A percentile compares a stretch with the other conserved stretches of the same genome.
Conservation (phyloP, 129 eudicot genomes). For the Lactuca sativa region DNA sequence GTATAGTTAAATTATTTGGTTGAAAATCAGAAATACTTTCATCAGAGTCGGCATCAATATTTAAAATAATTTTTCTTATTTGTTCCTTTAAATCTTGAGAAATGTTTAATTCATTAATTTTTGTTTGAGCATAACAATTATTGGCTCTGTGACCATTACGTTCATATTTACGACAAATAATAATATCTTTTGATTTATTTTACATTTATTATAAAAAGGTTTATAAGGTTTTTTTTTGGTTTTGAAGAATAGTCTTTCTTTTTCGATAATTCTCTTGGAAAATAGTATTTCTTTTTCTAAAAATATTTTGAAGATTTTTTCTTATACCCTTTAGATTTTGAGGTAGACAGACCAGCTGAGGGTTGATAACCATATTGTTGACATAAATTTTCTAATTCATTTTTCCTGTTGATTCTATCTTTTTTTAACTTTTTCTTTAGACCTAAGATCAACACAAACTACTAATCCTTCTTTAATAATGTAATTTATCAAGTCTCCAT, state of each 20-base stretch:
- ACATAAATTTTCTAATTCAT: neutral
- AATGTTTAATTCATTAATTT: neutral
- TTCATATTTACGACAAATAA: neutral
- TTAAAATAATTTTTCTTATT: no score
- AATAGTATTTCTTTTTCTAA: neutral
- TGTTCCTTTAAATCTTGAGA: neutral
- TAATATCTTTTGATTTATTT: neutral
- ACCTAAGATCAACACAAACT: no score
- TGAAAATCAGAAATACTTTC: neutral
- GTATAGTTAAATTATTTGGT: neutral
- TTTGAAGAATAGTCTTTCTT: no score
- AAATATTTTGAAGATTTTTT: no score
- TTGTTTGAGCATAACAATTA: neutral
- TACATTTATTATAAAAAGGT: neutral
- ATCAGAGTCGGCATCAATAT: neutral
- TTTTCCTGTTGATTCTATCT: no score
- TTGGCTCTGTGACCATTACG: neutral
- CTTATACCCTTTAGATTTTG: neutral
- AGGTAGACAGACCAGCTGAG: neutral
- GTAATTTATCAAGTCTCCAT: no score
- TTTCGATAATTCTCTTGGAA: no score
- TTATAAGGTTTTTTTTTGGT: neutral
- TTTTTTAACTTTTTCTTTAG: no score
- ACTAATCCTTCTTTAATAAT: no score
- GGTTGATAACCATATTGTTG: conserved; percentile 7